Conservation (phyloP, 495 filamentous ascomycete species). For the Hypomontagnella monticulosa region DNA sequence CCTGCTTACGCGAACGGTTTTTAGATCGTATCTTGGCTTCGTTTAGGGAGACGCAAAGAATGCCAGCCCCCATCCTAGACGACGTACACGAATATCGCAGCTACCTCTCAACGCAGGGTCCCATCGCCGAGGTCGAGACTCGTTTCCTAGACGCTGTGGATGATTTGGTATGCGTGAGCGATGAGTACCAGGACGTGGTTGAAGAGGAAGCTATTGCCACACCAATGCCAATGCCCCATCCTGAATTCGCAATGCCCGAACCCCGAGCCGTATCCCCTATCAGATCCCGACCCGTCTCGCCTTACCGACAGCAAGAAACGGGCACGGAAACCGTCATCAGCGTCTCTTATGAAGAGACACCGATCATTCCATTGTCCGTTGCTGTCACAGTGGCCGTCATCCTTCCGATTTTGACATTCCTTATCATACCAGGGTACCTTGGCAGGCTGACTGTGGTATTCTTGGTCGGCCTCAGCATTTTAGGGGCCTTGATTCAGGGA, state of each 20-base stretch:
- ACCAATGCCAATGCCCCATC: conserved; percentile 33
- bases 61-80: conserved; percentile 63
- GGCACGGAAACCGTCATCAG: conserved; percentile 24
- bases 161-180: conserved; percentile 70
- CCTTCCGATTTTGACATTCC: conserved; percentile 68
- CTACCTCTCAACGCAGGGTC: conserved; percentile 70
- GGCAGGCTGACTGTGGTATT: conserved; percentile 63
- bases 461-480: conserved; percentile 46
- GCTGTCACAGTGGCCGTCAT: conserved; percentile 65
- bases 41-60: conserved; percentile 66
- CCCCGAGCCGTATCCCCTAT: conserved; percentile 30
- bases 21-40: conserved; percentile 75
- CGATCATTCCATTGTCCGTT: conserved; percentile 54
- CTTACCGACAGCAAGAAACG: conserved; percentile 34
- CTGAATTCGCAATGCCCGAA: conserved; percentile 25
- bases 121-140: conserved; percentile 72
- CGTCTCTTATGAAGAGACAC: conserved; percentile 18
- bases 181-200: conserved; percentile 29
- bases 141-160: conserved; percentile 71
- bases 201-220: conserved; percentile 38
- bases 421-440: conserved; percentile 61
- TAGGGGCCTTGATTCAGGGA: conserved; percentile 46
- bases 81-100: conserved; percentile 71
- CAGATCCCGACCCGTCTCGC: conserved; percentile 33
- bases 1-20: conserved; percentile 15